Base-by-base conservation (phyloP, 768 basidiomycete genomes). In the Tricholoma hemisulphureum region DNA sequence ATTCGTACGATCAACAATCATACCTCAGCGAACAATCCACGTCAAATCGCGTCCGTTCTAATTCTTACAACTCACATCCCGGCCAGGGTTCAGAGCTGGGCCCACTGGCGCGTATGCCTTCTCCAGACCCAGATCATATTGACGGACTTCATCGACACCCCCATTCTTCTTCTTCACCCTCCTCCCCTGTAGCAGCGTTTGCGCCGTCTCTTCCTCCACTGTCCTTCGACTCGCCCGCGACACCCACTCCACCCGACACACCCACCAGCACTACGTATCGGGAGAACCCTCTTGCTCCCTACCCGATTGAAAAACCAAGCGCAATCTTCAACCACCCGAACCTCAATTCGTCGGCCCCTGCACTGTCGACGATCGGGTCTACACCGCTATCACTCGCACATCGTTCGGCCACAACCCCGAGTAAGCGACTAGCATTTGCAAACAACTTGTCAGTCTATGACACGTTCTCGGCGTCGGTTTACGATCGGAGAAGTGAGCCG, bases 401-500 rank as follows among this genome's bases (percentile, higher is more conserved):
- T 56, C 83, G 94, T 35, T 83, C 89, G 8, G 85, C 88, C 53
- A 88, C 93, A 31, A 79, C 82, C 2, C 81, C 85, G 6, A 69
- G 76, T 60, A 94, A 93, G 70, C 80, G 85, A 58, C 77, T 98
- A 53, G 84, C 89, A 53, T 99, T 98, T 73, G 95, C 95, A 28
- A 89, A 83, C 49, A 96, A 93, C 68, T 75, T 98, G 68, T 92
- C 91, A 26, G 92, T 99, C 41, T 98, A 98, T 67, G 92, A 95
- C 72, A 99, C 96, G n/a, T 98, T 97, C 79, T 86, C 93, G 45
- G 73, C 92, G 20, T 79, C 83, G 29, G 89, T 93, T 59, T 99
- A 99, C 75, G 96, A 99, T 75, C 81, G 97, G 53, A 80, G 95
- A 66, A 94, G 93, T 64, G 96, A 98, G 73, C 94, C 93, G 20